phyloP scores from a whole-genome alignment of 306 rosid genomes.

The Cucurbita argyrosperma region DNA sequence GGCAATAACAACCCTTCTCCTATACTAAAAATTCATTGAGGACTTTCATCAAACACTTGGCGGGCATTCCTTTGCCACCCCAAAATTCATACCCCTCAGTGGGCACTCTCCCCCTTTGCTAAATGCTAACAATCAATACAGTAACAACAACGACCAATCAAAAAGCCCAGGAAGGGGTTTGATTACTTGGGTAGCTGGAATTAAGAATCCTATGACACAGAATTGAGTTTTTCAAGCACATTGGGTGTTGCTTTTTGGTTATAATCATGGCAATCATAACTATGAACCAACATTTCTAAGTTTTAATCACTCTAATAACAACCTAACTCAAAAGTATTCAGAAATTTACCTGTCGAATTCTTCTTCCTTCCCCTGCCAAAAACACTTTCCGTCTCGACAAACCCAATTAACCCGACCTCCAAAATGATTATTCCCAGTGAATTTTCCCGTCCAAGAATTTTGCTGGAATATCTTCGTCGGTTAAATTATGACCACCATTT shows the following conservation, averaged over 20 bases:
- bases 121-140: background rate
- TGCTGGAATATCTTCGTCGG: background rate
- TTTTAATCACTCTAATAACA: slow-evolving; percentile 4
- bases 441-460: background rate
- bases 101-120: background rate
- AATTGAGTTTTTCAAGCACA: background rate
- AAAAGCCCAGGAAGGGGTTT: background rate
- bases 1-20: background rate
- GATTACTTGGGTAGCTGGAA: background rate
- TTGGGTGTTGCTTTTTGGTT: slow-evolving; percentile 4
- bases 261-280: slow-evolving; percentile 6
- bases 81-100: background rate
- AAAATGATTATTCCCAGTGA: slow-evolving; percentile 4
- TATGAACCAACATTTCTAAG: background rate
- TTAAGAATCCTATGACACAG: slow-evolving; percentile 3
- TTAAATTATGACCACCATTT: slow-evolving; percentile 6
- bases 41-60: background rate
- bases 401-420: slow-evolving; percentile 1
- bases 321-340: background rate
- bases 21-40: background rate
- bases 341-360: background rate
- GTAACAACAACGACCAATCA: background rate
- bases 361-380: background rate
- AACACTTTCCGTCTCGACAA: background rate
- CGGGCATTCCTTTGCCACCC: background rate